Conservation (phyloP, 2,329 filamentous ascomycete species). For the Pseudonectria buxi region DNA sequence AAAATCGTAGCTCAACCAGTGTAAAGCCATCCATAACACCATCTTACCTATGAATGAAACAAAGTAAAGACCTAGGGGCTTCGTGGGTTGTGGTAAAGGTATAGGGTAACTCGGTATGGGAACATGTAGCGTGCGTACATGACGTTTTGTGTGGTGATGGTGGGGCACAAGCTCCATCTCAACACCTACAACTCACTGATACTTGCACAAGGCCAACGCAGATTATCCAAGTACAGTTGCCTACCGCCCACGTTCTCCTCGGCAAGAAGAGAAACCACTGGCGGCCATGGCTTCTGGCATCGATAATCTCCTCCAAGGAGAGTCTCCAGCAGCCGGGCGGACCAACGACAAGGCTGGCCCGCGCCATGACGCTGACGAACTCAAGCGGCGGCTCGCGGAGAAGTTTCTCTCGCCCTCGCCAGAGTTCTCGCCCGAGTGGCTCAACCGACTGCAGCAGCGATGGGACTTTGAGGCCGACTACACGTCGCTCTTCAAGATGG, state of each 20-base stretch:
- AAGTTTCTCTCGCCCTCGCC: conserved; percentile 75
- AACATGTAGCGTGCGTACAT: too few species aligned
- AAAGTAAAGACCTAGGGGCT: too few species aligned
- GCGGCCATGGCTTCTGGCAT: conserved; percentile 26
- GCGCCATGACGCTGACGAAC: conserved; percentile 46
- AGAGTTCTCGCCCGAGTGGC: conserved; percentile 76
- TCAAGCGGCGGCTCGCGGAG: conserved; percentile 65
- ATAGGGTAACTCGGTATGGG: too few species aligned
- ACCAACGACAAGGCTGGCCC: conserved; percentile 7
- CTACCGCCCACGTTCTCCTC: background rate
- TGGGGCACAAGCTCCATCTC: too few species aligned
- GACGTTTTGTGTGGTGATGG: too few species aligned
- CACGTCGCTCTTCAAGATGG: conserved; percentile 76
- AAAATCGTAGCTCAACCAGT: too few species aligned
- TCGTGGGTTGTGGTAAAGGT: too few species aligned
- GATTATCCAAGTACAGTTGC: too few species aligned
- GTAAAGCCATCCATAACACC: too few species aligned
- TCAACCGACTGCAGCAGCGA: conserved; percentile 79
- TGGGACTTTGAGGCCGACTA: conserved; percentile 82
- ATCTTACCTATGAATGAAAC: too few species aligned
- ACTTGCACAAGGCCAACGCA: background rate
- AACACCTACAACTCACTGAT: background rate
- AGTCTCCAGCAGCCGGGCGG: conserved; percentile 5
- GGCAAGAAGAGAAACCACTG: background rate
- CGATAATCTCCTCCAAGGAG: conserved; percentile 26